Percentiles rank a stretch among this genome's conserved stretches.
These are phyloP conservation scores for Plectosphaerella cucumerina DNA, from an alignment of 2,329 filamentous ascomycete species.

Conservation along the genomic window DNA sequence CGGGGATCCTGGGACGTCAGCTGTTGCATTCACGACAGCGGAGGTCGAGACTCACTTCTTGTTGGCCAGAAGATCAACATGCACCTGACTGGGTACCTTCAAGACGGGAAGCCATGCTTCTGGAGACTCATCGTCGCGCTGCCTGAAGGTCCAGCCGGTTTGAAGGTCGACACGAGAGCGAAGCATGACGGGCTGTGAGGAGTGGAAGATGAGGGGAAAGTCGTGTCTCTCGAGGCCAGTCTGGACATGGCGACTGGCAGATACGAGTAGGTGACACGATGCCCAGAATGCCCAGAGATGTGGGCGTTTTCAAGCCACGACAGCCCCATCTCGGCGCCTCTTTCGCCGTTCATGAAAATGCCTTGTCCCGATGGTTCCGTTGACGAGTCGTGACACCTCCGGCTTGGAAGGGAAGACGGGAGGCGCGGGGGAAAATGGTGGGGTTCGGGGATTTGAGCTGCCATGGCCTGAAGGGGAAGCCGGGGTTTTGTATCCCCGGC, in stretches of 20 bases:
- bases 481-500: not conserved
- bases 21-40: not conserved
- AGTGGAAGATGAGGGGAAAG: not conserved
- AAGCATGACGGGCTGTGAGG: not conserved
- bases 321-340: not conserved
- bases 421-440: not conserved
- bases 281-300: not conserved
- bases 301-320: not conserved
- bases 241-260: not conserved
- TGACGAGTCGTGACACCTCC: not conserved
- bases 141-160: conserved; percentile 21
- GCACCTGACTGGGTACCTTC: conserved; percentile 30
- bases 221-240: not conserved
- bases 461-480: not conserved
- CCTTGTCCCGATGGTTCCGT: no score
- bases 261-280: no score
- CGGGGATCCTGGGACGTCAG: conserved; percentile 36
- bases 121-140: conserved; percentile 16
- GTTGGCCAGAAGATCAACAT: conserved; percentile 31
- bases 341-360: no score
- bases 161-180: conserved; percentile 7
- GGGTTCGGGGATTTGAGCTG: not conserved
- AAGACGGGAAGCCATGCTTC: conserved; percentile 27
- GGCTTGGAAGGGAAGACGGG: not conserved
- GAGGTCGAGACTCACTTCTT: conserved; percentile 20